Evolutionary conservation across 768 basidiomycete genomes (phyloP).

Genomic region (Filobasidium floriforme): DNA sequence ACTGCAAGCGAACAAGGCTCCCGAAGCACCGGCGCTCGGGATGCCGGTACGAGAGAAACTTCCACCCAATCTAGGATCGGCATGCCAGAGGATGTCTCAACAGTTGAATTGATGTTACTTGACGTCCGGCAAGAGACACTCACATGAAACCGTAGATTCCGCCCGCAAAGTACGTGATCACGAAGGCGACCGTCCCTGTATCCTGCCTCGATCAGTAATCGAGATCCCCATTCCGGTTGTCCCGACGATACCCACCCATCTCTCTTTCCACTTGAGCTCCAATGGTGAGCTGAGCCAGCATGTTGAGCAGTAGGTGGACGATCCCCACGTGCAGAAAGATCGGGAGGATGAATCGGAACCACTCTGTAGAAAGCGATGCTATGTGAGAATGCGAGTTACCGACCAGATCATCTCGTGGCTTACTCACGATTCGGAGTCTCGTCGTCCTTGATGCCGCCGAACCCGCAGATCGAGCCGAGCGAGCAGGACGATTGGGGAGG

Average conservation of each 20-base stretch:
- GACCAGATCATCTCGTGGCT: too few relatives aligned
- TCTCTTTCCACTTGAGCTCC: conserved; percentile 72
- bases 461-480: conserved; percentile 76
- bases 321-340: conserved; percentile 95
- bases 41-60: conserved; percentile 84
- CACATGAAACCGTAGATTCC: conserved; percentile 76
- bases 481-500: conserved; percentile 64
- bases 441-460: conserved; percentile 59
- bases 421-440: conserved; percentile 47
- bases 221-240: background rate
- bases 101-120: background rate
- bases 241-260: conserved; percentile 53
- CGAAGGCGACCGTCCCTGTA: conserved; percentile 62
- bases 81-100: background rate
- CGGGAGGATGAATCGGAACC: conserved; percentile 66
- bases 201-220: background rate
- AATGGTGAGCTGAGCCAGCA: conserved; percentile 74
- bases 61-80: conserved; percentile 62
- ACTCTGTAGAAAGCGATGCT: too few relatives aligned
- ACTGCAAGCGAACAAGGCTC: conserved; percentile 77
- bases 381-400: too few relatives aligned
- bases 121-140: background rate
- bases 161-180: conserved; percentile 72
- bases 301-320: conserved; percentile 81
- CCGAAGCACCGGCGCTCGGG: conserved; percentile 85